Percentiles rank a stretch among this genome's conserved stretches.
These are phyloP conservation scores for peach (Prunus persica) DNA, from an alignment of 306 rosid genomes.

Conservation along the genomic window Prunus_persica_NCBIv2 NC_034012.1:17442501-17443000, in stretches of 20 bases:
- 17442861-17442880: slow-evolving; percentile 40
- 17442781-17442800: slow-evolving; percentile 46
- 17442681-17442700: slow-evolving; percentile 13
- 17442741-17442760: slow-evolving; percentile 36
- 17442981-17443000: slow-evolving; percentile 5
- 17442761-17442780: slow-evolving; percentile 58
- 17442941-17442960: slow-evolving; percentile 32
- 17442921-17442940: no score
- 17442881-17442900: slow-evolving; percentile 38
- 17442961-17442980: slow-evolving; percentile 8
- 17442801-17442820: slow-evolving; percentile 44
- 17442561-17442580: slow-evolving; percentile 23
- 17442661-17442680: slow-evolving; percentile 45
- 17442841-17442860: slow-evolving; percentile 29
- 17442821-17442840: slow-evolving; percentile 52
- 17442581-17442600: not conserved
- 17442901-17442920: slow-evolving; percentile 17
- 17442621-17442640: slow-evolving; percentile 52
- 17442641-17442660: slow-evolving; percentile 27
- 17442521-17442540: slow-evolving; percentile 26
- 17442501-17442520: slow-evolving; percentile 43
- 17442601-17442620: slow-evolving; percentile 31
- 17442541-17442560: slow-evolving; percentile 26
- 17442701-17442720: slow-evolving; percentile 49
- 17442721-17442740: slow-evolving; percentile 28